These are phyloP conservation scores for Paramecium sonneborni DNA, from an alignment of 73 alveolate genomes.

Conservation along the genomic window DNA sequence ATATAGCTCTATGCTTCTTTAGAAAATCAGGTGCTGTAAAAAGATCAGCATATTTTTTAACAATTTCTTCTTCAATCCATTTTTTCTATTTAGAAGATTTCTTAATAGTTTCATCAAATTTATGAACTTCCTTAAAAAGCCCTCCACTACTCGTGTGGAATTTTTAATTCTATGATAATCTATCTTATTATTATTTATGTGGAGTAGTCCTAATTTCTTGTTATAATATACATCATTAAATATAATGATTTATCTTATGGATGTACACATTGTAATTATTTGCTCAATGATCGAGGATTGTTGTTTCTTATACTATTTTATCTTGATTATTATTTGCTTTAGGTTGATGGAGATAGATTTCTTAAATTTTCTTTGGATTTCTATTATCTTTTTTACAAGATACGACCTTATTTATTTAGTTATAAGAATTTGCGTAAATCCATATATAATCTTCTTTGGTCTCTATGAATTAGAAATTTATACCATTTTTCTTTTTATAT, in stretches of 20 bases:
- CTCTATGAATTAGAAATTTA: neutral
- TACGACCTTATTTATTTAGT: neutral
- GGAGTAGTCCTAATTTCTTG: neutral
- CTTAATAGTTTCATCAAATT: neutral
- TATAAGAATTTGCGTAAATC: neutral
- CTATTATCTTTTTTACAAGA: neutral
- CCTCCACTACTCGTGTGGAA: neutral
- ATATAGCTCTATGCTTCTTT: neutral
- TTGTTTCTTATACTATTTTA: neutral
- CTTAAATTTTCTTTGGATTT: neutral
- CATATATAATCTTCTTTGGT: neutral
- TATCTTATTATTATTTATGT: neutral
- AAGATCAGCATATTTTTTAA: constrained; percentile 40
- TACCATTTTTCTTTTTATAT: constrained; percentile 43
- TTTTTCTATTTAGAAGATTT: neutral
- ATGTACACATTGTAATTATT: neutral
- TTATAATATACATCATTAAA: neutral
- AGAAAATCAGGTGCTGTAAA: constrained; percentile 46
- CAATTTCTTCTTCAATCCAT: constrained; percentile 50
- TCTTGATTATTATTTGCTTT: neutral
- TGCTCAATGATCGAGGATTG: constrained; percentile 7
- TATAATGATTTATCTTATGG: neutral
- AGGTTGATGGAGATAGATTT: neutral
- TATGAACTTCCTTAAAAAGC: neutral
- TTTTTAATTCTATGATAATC: neutral